Base-by-base conservation (phyloP, 257 asterid genomes). In the Capsicum rhomboideum region DNA sequence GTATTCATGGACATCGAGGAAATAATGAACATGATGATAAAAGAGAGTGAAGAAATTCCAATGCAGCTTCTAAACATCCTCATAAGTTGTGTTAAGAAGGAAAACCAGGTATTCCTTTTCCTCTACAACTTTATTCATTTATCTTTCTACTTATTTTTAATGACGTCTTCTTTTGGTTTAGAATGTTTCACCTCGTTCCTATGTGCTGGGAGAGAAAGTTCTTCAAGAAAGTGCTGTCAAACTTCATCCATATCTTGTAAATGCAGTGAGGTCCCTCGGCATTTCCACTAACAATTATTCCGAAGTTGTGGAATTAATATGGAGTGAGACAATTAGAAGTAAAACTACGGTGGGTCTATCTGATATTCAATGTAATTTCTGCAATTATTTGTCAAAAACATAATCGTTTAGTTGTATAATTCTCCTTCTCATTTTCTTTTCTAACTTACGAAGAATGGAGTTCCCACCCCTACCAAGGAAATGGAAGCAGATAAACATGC, bases 11-110 rank as follows among this genome's bases (percentile, higher is more conserved):
- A 85, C 88, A 90, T 91, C 93, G 91, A 88, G 82, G 83, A 55
- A 61, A 89, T 90, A 77, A 91, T 93, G 93, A 87, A 89, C 58
- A 12, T 83, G 82, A 89, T 89, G 59, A 89, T 93, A 83, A 84
- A 88, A 82, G 93, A 93, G 85, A 90, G 86, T 83, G 91, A 91
- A 74, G 88, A 29, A 46, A 82, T 93, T 83, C 87, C 97, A 83
- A 37, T 82, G 56, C 91, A 90, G 81, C 92, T 93, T 79, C 87
- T 92, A 78, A 86, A 78, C 66, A 91, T 90, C 80, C 92, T 93
- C 85, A 83, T 93, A 78, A 85, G 68, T 66, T 90, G 92, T 87
- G 91, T 91, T 63, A 91, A 86, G 86, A 90, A 78, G 91, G 88
- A 85, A 53, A 90, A 86, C 78, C 86, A 89, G 97, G 94, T 89